These are phyloP conservation scores for Penicillium samsonianum DNA, from an alignment of 495 filamentous ascomycete genomes.

Conservation along the genomic window DNA sequence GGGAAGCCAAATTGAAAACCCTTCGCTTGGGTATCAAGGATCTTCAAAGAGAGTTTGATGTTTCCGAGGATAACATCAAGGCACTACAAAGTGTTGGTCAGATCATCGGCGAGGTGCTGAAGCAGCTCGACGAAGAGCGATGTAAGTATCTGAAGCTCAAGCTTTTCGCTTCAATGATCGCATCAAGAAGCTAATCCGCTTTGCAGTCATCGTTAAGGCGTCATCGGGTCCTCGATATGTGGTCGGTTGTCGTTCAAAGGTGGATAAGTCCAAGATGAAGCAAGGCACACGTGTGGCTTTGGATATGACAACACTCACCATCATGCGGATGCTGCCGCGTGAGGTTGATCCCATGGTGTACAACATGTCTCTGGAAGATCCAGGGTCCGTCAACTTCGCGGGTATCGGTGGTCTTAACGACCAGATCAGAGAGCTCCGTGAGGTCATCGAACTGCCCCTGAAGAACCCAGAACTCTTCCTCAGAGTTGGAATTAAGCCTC, in stretches of 20 bases:
- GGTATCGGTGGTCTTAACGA: conserved; percentile 99
- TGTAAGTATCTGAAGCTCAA: conserved; percentile 54
- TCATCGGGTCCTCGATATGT: conserved; percentile 98
- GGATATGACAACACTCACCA: conserved; percentile 99
- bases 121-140: conserved; percentile 98
- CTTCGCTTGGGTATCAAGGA: conserved; percentile 93
- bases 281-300: conserved; percentile 97
- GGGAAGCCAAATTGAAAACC: conserved; percentile 94
- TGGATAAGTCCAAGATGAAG: conserved; percentile 94
- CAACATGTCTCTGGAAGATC: conserved; percentile 99
- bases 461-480: conserved; percentile 99
- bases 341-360: conserved; percentile 99
- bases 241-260: conserved; percentile 96
- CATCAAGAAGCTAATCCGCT: conserved; percentile 12
- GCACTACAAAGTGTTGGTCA: conserved; percentile 98
- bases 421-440: conserved; percentile 94
- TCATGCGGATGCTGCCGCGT: conserved; percentile 99
- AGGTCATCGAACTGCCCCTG: conserved; percentile 96
- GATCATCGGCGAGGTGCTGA: conserved; percentile 98
- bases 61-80: conserved; percentile 99
- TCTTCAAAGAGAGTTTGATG: conserved; percentile 89
- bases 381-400: conserved; percentile 96
- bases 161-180: not conserved
- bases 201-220: conserved; percentile 76
- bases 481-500: conserved; percentile 97